phyloP scores from a whole-genome alignment of 176 grass and related monocot genomes.

The Neostapfia colusana region DNA sequence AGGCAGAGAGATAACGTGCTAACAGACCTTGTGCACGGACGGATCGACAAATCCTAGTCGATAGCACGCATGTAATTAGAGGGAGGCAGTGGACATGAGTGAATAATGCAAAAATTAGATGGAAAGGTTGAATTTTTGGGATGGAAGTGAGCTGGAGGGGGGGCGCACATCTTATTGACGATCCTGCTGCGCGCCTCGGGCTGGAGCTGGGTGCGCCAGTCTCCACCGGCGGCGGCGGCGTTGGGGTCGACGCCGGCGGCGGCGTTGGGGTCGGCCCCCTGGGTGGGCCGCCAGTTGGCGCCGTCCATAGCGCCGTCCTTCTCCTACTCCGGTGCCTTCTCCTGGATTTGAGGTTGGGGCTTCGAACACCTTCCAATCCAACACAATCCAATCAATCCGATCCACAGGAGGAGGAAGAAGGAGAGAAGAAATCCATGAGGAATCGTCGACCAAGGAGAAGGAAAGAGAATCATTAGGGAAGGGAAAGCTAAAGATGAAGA shows the following conservation, averaged over 20 bases:
- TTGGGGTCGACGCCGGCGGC: slow-evolving; percentile 37
- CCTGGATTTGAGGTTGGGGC: background rate
- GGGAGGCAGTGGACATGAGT: background rate
- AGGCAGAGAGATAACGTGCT: background rate
- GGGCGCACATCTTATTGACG: slow-evolving; percentile 75
- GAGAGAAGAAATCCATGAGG: background rate
- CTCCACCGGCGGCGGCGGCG: slow-evolving; percentile 31
- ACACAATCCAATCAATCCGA: background rate
- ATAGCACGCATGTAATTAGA: background rate
- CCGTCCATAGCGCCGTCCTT: slow-evolving; percentile 27
- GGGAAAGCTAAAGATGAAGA: background rate
- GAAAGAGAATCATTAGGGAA: background rate
- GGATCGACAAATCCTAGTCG: slow-evolving; percentile 11
- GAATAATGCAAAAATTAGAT: background rate
- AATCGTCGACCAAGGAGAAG: background rate
- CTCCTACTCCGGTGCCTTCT: background rate
- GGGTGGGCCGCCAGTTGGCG: slow-evolving; percentile 54
- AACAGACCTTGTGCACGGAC: background rate
- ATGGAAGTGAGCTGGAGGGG: background rate
- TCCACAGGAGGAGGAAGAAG: background rate
- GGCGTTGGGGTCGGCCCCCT: slow-evolving; percentile 37
- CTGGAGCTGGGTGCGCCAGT: slow-evolving; percentile 76
- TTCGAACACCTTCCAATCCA: background rate
- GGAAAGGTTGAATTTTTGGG: background rate
- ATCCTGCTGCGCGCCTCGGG: slow-evolving; percentile 68